These are phyloP conservation scores for Diaporthe aspalathi DNA, from an alignment of 2,329 filamentous ascomycete genomes.

Conservation along the genomic window DNA sequence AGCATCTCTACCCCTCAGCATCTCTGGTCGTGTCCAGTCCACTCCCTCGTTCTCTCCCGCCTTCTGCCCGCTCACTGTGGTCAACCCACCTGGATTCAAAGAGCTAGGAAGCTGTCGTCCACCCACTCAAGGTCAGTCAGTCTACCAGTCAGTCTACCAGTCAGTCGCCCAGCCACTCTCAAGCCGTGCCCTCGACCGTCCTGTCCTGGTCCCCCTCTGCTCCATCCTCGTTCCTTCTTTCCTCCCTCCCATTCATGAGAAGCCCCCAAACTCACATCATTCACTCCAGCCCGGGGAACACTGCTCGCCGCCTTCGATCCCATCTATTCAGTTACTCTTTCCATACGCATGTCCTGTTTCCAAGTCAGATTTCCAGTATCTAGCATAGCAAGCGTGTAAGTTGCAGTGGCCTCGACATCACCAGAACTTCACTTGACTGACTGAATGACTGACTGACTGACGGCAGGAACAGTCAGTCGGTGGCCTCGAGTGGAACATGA, in stretches of 20 bases:
- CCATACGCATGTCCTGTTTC: neutral
- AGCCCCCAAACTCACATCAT: neutral
- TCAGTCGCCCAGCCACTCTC: neutral
- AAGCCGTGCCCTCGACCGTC: no score
- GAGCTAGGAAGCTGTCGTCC: conserved; percentile 2
- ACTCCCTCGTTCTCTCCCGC: neutral
- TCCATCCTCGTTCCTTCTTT: neutral
- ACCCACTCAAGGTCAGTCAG: conserved; percentile 15
- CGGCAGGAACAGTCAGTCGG: neutral
- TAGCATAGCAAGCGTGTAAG: conserved; percentile 22
- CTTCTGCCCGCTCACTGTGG: neutral
- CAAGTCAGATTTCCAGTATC: neutral
- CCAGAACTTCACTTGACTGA: neutral
- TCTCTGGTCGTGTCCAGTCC: neutral
- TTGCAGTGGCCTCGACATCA: neutral
- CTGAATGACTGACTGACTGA: no score
- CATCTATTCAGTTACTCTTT: neutral
- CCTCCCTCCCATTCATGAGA: neutral
- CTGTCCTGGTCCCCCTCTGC: neutral
- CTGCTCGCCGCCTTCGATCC: neutral
- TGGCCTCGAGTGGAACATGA: neutral
- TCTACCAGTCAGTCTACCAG: neutral
- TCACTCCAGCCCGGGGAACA: neutral
- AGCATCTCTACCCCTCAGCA: neutral
- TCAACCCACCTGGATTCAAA: neutral